Evolutionary conservation across 169 alveolate species (phyloP).

Genomic region (Plasmodium falciparum): DNA sequence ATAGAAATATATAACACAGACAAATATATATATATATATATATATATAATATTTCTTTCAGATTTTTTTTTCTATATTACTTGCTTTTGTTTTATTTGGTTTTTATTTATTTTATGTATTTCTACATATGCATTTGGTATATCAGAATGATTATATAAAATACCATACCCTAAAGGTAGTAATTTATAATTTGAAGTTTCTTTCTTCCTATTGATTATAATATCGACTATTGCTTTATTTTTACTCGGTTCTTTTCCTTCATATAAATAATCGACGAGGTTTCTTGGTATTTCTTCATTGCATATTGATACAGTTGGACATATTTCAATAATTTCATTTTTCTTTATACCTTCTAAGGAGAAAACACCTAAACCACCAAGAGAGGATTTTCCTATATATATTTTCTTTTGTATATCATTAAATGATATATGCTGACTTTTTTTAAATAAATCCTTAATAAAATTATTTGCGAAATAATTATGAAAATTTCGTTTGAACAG

Average conservation of each 20-base stretch:
- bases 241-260: constrained; percentile 16
- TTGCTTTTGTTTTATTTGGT: background rate
- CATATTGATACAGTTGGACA: constrained; percentile 45
- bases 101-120: constrained; percentile 18
- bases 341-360: constrained; percentile 21
- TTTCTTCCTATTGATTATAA: background rate
- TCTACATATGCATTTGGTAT: constrained; percentile 64
- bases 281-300: constrained; percentile 56
- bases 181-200: constrained; percentile 31
- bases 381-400: constrained; percentile 35
- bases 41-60: background rate
- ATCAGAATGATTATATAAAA: constrained; percentile 62
- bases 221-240: constrained; percentile 24
- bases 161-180: constrained; percentile 63
- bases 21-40: background rate
- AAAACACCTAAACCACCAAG: constrained; percentile 44
- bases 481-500: constrained; percentile 29
- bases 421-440: constrained; percentile 21
- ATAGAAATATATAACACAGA: background rate
- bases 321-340: constrained; percentile 63
- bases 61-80: no score
- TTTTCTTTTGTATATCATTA: constrained; percentile 38
- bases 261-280: constrained; percentile 35
- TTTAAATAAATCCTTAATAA: constrained; percentile 16
- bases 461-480: constrained; percentile 51